Conservation (phyloP, 2,329 filamentous ascomycete species). For the Clarireedia homoeocarpa region DNA sequence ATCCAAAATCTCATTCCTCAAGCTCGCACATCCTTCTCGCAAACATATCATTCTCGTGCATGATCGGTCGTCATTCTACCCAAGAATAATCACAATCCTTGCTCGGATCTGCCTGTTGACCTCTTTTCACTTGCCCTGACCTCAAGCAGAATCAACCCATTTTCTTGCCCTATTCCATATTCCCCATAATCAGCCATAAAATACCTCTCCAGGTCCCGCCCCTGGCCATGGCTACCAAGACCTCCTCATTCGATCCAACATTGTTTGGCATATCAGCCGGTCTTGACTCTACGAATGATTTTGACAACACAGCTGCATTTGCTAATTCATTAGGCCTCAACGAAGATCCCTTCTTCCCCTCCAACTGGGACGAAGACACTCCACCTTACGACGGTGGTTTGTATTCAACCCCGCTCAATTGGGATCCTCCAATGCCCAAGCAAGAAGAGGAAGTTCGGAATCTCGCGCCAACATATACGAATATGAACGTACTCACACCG, state of each 20-base stretch:
- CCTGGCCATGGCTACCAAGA: conserved; percentile 17
- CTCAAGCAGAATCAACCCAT: neutral
- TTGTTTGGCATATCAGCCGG: conserved; percentile 22
- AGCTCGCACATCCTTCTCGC: neutral
- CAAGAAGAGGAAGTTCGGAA: conserved; percentile 16
- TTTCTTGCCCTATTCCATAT: neutral
- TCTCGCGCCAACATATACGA: conserved; percentile 1
- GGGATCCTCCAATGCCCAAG: conserved; percentile 25
- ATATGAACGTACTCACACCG: conserved; percentile 35
- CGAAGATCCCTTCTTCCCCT: conserved; percentile 23
- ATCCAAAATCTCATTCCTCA: neutral
- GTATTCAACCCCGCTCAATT: conserved; percentile 28
- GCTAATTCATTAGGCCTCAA: conserved; percentile 21
- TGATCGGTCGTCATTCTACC: neutral
- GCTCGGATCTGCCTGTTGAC: neutral
- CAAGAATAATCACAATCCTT: neutral
- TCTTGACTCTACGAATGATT: conserved; percentile 17
- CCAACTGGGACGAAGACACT: conserved; percentile 25
- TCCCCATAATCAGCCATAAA: neutral
- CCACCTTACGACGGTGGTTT: conserved; percentile 27
- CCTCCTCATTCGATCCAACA: conserved; percentile 19
- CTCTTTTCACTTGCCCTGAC: neutral
- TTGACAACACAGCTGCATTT: conserved; percentile 21
- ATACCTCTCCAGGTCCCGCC: neutral
- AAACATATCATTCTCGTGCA: neutral